Evolutionary conservation across 2,329 filamentous ascomycete species (phyloP).

Genomic region (Cladorrhinum sp.): DNA sequence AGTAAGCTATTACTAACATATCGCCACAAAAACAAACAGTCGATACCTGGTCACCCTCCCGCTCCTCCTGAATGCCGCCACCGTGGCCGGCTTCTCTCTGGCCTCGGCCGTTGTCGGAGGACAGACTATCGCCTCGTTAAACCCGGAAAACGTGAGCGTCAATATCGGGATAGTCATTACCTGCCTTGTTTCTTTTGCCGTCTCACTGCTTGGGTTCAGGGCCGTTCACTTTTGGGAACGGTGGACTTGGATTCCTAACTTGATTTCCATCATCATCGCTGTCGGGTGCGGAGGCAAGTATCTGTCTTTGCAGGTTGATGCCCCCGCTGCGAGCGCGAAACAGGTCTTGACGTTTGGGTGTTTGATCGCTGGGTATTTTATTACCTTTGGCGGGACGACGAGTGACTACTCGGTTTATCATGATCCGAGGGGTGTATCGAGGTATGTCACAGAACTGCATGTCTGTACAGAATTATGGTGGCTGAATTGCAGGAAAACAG

Average conservation of each 20-base stretch:
- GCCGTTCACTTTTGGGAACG: slow-evolving; percentile 53
- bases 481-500: slow-evolving; percentile 25
- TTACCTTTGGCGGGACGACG: slow-evolving; percentile 53
- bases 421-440: slow-evolving; percentile 39
- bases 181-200: slow-evolving; percentile 49
- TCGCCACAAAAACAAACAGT: slow-evolving; percentile 24
- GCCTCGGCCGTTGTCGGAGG: slow-evolving; percentile 56
- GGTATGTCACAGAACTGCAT: slow-evolving; percentile 35
- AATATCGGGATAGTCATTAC: slow-evolving; percentile 57
- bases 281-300: slow-evolving; percentile 52
- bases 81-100: slow-evolving; percentile 56
- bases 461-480: background rate
- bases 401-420: slow-evolving; percentile 60
- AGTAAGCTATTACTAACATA: background rate
- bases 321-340: slow-evolving; percentile 34
- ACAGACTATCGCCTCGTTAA: slow-evolving; percentile 48
- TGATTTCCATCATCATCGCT: slow-evolving; percentile 50
- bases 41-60: slow-evolving; percentile 50
- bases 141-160: slow-evolving; percentile 44
- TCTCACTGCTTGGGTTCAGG: slow-evolving; percentile 55
- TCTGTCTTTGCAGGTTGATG: slow-evolving; percentile 44
- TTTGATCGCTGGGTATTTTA: slow-evolving; percentile 50
- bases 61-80: slow-evolving; percentile 54
- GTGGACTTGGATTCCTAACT: slow-evolving; percentile 55
- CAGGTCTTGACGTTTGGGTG: slow-evolving; percentile 44